phyloP scores from a whole-genome alignment of 306 rosid genomes.

The Quercus robur region DNA sequence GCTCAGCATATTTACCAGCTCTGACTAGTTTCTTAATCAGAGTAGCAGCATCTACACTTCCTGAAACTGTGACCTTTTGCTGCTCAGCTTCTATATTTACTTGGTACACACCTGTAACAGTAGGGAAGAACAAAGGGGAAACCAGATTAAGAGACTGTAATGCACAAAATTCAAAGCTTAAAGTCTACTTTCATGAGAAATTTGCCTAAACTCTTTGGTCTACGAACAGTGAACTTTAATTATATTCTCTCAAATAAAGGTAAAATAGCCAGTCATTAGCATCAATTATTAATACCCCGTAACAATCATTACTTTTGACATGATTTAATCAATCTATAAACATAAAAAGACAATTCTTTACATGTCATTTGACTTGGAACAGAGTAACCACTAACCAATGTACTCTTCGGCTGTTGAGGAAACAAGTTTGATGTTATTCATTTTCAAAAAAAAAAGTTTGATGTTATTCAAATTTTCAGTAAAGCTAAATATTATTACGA shows the following conservation, averaged over 20 bases:
- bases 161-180: not conserved
- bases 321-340: not conserved
- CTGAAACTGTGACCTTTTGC: conserved; percentile 80
- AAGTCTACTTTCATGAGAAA: not conserved
- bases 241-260: not conserved
- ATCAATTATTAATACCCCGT: not conserved
- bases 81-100: conserved; percentile 77
- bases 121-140: not conserved
- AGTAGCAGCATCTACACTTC: conserved; percentile 64
- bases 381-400: not conserved
- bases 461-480: not conserved
- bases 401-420: no score
- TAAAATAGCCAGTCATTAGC: not conserved
- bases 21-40: conserved; percentile 69
- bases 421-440: not conserved
- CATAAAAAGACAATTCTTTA: not conserved
- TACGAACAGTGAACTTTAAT: not conserved
- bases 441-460: not conserved
- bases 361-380: not conserved
- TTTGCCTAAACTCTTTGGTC: not conserved
- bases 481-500: not conserved
- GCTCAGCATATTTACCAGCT: conserved; percentile 86
- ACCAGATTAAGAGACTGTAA: not conserved
- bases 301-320: not conserved
- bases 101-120: conserved; percentile 67